Conservation (phyloP, 176 grass and related monocot genomes). For the Melocanna baccifera region DNA sequence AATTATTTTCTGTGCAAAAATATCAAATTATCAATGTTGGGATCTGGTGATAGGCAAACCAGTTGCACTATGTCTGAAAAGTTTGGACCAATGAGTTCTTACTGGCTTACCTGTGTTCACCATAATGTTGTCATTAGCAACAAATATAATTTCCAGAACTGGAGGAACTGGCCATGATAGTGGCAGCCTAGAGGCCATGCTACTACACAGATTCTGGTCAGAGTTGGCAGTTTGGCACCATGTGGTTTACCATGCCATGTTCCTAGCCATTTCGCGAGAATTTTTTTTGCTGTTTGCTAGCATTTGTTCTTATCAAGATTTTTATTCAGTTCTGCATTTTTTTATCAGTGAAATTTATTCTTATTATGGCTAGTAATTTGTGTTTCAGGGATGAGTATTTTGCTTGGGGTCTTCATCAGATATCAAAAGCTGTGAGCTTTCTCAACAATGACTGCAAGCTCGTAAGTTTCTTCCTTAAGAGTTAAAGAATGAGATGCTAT, state of each 20-base stretch:
- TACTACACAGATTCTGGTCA: neutral
- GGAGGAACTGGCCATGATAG: neutral
- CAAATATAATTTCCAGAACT: neutral
- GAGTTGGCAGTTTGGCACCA: neutral
- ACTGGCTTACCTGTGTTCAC: neutral
- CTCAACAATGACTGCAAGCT: conserved; percentile 99
- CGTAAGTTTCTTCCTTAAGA: conserved; percentile 50
- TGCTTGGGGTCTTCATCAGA: conserved; percentile 99
- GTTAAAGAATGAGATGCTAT: neutral
- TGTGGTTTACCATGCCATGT: neutral
- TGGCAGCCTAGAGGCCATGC: neutral
- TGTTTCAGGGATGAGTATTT: conserved; percentile 92
- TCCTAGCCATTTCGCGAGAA: neutral
- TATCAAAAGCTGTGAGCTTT: conserved; percentile 99
- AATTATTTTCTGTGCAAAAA: neutral
- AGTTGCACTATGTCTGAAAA: neutral
- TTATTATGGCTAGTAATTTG: conserved; percentile 12
- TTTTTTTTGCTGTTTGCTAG: neutral
- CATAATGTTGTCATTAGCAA: neutral
- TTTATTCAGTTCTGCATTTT: neutral
- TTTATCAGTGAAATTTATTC: conserved; percentile 2
- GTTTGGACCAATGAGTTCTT: neutral
- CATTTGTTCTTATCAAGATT: neutral
- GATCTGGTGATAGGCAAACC: neutral
- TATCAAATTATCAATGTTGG: neutral